Evolutionary conservation across 352 stramenopile genomes (phyloP), one percentile per base, ranked within the genome.

Genomic region (Blastocystis sp.): DNA sequence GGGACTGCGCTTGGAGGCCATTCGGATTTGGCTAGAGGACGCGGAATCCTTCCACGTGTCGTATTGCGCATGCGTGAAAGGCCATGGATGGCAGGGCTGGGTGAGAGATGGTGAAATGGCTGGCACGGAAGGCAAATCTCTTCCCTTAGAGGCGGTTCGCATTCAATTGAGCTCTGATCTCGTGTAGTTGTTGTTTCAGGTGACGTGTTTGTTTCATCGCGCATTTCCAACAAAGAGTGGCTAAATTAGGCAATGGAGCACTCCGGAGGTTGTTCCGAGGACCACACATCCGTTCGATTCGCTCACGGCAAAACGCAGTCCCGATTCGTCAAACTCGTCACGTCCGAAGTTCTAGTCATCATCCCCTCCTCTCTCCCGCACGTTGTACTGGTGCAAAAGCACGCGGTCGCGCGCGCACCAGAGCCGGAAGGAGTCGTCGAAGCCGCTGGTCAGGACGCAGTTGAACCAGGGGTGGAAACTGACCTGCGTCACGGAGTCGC

Each of bases 11-110:
- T 43, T 88, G 64, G 78, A 88, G 34, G 63, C 57, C 24, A 77
- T 88, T 78, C 68, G 48, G 17, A 48, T 88, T 28, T 45, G 78
- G 11, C 45, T 79, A n/a, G 21, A 77, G 19, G 63, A 79, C 28
- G 24, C 48, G 9, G 78, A 79, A 21, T 10, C 11, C 19, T 68
- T 69, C 64, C 64, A 76, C 63, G 48, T 88, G 34, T 48, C 42
- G 43, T 88, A 88, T 63, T 52, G 78, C 52, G 78, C 60, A 10
- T 88, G 59, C 66, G n/a, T 88, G 21, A 79, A 88, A 19, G 48
- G 48, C 48, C n/a, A n/a, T 17, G 78, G 78, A 2, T 88, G 78
- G 78, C 64, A 76, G 45, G 21, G 45, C 1, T 88, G 78, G 78
- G 57, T 76, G 42, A 76, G 45, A 28, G 68, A 88, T 57, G 78